Base-by-base conservation (phyloP, 2,329 filamentous ascomycete species). In the Reticulascus tulasneorum region DNA sequence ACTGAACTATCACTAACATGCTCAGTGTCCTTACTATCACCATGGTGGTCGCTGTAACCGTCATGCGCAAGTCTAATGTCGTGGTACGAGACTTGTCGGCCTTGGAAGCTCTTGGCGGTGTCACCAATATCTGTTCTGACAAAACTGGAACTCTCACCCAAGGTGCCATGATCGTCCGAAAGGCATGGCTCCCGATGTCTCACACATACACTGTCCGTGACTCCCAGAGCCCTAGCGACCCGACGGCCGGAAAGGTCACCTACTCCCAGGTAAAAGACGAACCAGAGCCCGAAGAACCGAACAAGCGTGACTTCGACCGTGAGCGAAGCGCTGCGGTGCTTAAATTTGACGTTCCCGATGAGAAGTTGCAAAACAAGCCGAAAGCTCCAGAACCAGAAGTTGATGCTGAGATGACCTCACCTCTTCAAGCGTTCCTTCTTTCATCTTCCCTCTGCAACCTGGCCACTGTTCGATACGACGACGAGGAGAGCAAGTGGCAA, bases 71-170 rank as follows among this genome's bases (percentile, higher is more conserved):
- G 52, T 67, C 75, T 23, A 75, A 82, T 43, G 78, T 83, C 26
- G 75, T 83, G 35, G 75, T 82, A 19, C 70, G 78, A 45, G 80
- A 84, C 49, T 66, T 86, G 27, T 77, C 78, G 4, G 78, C 79
- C 0, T 69, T 86, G 0, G 82, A 86, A 49, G 79, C 81, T 10
- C 69, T 86, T 3, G 82, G 82, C 10, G 81, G 78, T 27, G 80
- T 86, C 17, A 85, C 80, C 38, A 79, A 84, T 51, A 83, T 86
- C 49, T 86, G 82, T 58, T 84, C 80, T 17, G 82, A 85, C 61
- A 85, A 85, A 60, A 86, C 82, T 0, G 82, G 82, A 11, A 86
- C 82, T 1, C 62, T 83, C 11, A 83, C 79, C 0, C 75, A 81
- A 47, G 77, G 81, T 23, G 79, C 79, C 48, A 85, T 85, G 82